A percentile compares a stretch with the other conserved stretches of the same genome.
Conservation (phyloP, 441 rosid genomes). For the Croton setiger region DNA sequence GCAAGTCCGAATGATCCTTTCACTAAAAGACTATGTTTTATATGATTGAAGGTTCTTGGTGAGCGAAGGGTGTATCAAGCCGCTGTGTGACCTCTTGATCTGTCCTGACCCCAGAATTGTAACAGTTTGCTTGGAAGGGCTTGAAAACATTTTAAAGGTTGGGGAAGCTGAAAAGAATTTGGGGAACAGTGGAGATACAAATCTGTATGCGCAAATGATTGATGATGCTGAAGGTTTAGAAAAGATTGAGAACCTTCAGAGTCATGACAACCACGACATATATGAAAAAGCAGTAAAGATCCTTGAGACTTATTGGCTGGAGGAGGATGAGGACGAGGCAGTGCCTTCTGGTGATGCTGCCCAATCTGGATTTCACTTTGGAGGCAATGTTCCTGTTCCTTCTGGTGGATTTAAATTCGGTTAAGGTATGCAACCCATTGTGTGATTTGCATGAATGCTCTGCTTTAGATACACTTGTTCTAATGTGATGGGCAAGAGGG, state of each 20-base stretch:
- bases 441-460: not conserved
- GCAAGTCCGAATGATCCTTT: not conserved
- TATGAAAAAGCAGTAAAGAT: slow-evolving; percentile 76
- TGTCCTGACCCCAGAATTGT: slow-evolving; percentile 88
- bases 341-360: slow-evolving; percentile 49
- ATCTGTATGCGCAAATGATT: slow-evolving; percentile 60
- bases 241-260: slow-evolving; percentile 73
- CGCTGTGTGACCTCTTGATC: slow-evolving; percentile 74
- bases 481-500: no score
- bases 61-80: slow-evolving; percentile 70
- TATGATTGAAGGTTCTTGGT: slow-evolving; percentile 49
- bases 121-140: slow-evolving; percentile 77
- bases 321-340: slow-evolving; percentile 55
- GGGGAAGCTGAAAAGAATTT: slow-evolving; percentile 68
- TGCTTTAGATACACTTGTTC: not conserved
- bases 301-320: slow-evolving; percentile 80
- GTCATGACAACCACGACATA: slow-evolving; percentile 68
- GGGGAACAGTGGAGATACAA: slow-evolving; percentile 47
- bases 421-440: slow-evolving; percentile 37
- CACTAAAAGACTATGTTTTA: not conserved
- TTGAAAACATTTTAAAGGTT: slow-evolving; percentile 81
- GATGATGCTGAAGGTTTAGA: slow-evolving; percentile 75
- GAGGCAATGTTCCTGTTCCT: slow-evolving; percentile 52
- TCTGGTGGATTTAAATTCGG: slow-evolving; percentile 74
- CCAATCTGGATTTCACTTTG: slow-evolving; percentile 57